Percentiles rank a stretch among this genome's conserved stretches.
These are phyloP conservation scores for Phoma sp. DNA, from an alignment of 2,329 filamentous ascomycete genomes.

Conservation along the genomic window DNA sequence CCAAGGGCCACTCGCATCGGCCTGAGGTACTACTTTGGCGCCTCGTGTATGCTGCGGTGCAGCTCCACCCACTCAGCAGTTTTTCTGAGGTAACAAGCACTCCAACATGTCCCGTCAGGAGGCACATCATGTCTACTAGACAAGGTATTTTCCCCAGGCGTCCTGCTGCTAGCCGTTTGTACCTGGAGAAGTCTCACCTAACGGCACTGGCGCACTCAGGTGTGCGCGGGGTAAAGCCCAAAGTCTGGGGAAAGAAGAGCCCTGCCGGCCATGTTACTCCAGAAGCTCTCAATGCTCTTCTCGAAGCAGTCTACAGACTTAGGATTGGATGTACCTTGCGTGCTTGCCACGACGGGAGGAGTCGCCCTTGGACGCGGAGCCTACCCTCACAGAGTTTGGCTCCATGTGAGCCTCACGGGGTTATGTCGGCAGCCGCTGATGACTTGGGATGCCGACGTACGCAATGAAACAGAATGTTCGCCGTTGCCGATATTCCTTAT, in stretches of 20 bases:
- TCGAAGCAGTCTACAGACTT: constrained; percentile 8
- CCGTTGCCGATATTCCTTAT: constrained; percentile 18
- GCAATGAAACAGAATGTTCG: constrained; percentile 17
- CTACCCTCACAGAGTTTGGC: constrained; percentile 17
- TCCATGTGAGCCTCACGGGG: constrained; percentile 29
- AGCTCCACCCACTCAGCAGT: constrained; percentile 36
- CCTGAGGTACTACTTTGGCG: constrained; percentile 38
- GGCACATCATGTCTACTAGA: constrained; percentile 28
- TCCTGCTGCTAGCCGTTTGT: constrained; percentile 27
- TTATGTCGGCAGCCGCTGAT: constrained; percentile 25
- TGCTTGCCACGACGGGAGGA: constrained; percentile 11
- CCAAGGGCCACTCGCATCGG: constrained; percentile 43
- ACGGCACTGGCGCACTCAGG: constrained; percentile 15
- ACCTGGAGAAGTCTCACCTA: constrained; percentile 24
- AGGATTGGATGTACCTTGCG: constrained; percentile 11
- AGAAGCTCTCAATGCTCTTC: not conserved
- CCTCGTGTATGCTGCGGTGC: constrained; percentile 15
- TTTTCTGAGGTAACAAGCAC: constrained; percentile 40
- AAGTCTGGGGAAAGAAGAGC: constrained; percentile 19
- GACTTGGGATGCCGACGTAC: constrained; percentile 12
- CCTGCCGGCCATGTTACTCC: too few relatives aligned
- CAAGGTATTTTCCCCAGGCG: constrained; percentile 20
- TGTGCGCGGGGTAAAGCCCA: constrained; percentile 18
- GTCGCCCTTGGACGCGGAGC: not conserved
- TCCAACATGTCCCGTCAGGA: constrained; percentile 33